A percentile compares a stretch with the other conserved stretches of the same genome.
phyloP scores from a whole-genome alignment of 192 early-diverging fungal species.

The Backusella westeae region DNA sequence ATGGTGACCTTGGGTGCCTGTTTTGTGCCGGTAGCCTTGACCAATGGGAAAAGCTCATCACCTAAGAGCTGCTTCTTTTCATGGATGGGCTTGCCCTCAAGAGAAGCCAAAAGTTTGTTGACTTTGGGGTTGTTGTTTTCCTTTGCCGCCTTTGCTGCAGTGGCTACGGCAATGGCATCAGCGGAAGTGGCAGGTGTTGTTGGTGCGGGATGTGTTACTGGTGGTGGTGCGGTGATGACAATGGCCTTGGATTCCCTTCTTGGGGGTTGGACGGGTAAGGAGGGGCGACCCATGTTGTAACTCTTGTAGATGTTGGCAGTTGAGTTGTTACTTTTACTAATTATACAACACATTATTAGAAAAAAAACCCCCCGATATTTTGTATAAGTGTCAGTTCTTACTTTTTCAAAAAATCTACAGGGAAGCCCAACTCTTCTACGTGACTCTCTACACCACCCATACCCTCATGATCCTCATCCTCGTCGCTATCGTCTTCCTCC shows the following conservation, averaged over 20 bases:
- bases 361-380: no score
- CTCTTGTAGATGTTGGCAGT: not conserved
- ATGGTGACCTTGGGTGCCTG: slow-evolving; percentile 38
- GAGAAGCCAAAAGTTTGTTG: slow-evolving; percentile 26
- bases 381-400: not conserved
- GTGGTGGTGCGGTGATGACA: not conserved
- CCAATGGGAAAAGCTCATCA: slow-evolving; percentile 39
- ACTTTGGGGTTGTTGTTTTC: not conserved
- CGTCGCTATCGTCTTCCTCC: not conserved
- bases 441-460: not conserved
- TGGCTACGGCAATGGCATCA: not conserved
- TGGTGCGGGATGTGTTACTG: not conserved
- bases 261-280: not conserved
- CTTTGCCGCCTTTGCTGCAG: not conserved
- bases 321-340: not conserved
- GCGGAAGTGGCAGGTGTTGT: not conserved
- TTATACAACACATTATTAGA: not conserved
- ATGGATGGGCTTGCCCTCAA: slow-evolving; percentile 32
- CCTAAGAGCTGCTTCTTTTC: slow-evolving; percentile 43
- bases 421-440: not conserved
- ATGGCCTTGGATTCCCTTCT: slow-evolving; percentile 14
- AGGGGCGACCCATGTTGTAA: not conserved
- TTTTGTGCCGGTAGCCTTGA: slow-evolving; percentile 34
- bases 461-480: slow-evolving; percentile 3
- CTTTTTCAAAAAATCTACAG: not conserved